Evolutionary conservation across 2,329 filamentous ascomycete genomes (phyloP), one percentile per base, ranked within the genome.

Genomic region (Bipolaris oryzae): DNA sequence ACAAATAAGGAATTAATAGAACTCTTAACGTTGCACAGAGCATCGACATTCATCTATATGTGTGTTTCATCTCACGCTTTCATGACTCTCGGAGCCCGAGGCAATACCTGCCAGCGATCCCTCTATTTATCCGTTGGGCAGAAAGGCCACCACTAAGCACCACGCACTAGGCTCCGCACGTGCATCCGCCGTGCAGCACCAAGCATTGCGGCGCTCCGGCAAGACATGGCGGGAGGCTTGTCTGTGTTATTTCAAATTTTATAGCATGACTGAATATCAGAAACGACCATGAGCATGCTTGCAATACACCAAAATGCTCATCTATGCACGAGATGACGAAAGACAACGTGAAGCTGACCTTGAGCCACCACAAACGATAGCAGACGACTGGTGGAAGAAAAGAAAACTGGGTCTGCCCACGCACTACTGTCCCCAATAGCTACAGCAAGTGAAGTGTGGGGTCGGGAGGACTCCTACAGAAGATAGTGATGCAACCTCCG

Each of bases 71-170:
- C 34, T 11, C 38, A n/a, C 21, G 20, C n/a, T 15, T 28, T 42
- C 21, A n/a, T 35, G 38, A 13, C 34, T 50, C 37, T 35, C 18
- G 20, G 21, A 47, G 28, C 34, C 45, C 31, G 25, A 28, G 38
- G 21, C 43, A 38, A 42, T 15, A 31, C 48, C 38, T 42, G 20
- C 16, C 23, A 25, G 42, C 53, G 10, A 37, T 47, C 49, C 31
- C 28, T 37, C 38, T 25, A 25, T 50, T 54, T 34, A 44, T 54
- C 55, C 45, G 55, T 16, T 44, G 45, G 28, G 44, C 9, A 45
- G n/a, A 57, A 56, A 54, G 31, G 33, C 55, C 55, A 35, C 55
- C 55, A 57, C 43, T 57, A n/a, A 54, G 20, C 21, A 9, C 15
- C 9, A 38, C n/a, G 43, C 44, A 42, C 49, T 47, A 53, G 23